A percentile compares a stretch with the other conserved stretches of the same genome.
Evolutionary conservation across 345 rosid species (phyloP).

Genomic region (Aquilaria malaccensis): DNA sequence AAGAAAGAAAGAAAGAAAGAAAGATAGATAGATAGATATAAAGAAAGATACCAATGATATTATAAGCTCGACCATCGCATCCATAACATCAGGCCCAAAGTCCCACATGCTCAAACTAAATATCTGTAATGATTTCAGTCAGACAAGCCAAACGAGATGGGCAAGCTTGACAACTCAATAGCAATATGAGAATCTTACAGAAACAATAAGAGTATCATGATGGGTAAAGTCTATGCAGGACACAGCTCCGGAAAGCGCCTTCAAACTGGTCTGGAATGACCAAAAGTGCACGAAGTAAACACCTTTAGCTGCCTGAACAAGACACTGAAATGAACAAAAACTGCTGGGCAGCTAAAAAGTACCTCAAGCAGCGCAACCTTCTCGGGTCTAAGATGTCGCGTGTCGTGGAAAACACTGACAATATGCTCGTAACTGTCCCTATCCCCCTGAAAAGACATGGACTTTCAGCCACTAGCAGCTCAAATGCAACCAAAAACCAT

Average conservation of each 20-base stretch:
- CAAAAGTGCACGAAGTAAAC: slow-evolving; percentile 3
- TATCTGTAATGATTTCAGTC: slow-evolving; percentile 31
- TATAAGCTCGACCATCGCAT: slow-evolving; percentile 59
- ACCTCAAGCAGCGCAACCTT: slow-evolving; percentile 78
- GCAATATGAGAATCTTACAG: slow-evolving; percentile 36
- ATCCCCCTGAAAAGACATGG: slow-evolving; percentile 40
- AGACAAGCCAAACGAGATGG: slow-evolving; percentile 5
- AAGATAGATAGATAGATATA: background rate
- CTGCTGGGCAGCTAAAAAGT: slow-evolving; percentile 4
- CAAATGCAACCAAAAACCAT: background rate
- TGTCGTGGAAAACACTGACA: slow-evolving; percentile 49
- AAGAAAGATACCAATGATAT: slow-evolving; percentile 46
- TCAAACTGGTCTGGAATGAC: slow-evolving; percentile 48
- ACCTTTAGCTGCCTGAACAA: slow-evolving; percentile 1
- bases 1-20: background rate
- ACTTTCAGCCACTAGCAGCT: background rate
- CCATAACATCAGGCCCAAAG: slow-evolving; percentile 52
- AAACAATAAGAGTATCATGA: slow-evolving; percentile 55
- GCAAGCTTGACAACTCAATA: background rate
- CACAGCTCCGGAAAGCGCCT: slow-evolving; percentile 61
- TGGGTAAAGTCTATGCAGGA: slow-evolving; percentile 48
- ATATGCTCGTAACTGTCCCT: slow-evolving; percentile 49
- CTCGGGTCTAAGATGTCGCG: slow-evolving; percentile 31
- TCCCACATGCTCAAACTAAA: slow-evolving; percentile 78
- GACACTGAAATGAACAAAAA: background rate